phyloP scores from a whole-genome alignment of 2,329 filamentous ascomycete genomes.

The Didymella sp. region DNA sequence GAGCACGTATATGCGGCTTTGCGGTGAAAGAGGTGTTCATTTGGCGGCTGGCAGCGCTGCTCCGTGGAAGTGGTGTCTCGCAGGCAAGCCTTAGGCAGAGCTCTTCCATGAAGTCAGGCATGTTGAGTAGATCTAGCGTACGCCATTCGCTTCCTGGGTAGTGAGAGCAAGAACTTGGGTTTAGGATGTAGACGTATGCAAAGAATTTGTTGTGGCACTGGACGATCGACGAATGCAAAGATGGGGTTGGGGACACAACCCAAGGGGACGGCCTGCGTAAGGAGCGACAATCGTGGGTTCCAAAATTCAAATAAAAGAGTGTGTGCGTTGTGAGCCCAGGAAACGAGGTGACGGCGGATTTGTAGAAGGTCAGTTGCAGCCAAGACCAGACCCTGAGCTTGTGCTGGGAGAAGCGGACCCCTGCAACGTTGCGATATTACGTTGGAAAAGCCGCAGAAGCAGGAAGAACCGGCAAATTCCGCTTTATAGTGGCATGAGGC shows the following conservation, averaged over 20 bases:
- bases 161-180: neutral
- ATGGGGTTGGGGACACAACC: neutral
- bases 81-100: conserved; percentile 16
- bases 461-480: neutral
- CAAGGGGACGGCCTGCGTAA: neutral
- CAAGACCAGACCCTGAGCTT: conserved; percentile 8
- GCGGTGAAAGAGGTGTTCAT: neutral
- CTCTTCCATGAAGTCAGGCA: conserved; percentile 11
- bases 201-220: neutral
- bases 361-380: conserved; percentile 3
- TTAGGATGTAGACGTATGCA: neutral
- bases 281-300: neutral
- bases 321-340: neutral
- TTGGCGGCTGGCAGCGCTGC: neutral
- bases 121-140: neutral
- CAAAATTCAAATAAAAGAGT: neutral
- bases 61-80: conserved; percentile 17
- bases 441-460: neutral
- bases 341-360: conserved; percentile 16
- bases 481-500: neutral
- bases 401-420: neutral
- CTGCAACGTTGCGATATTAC: neutral
- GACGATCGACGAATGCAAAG: conserved; percentile 1
- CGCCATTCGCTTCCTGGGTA: neutral
- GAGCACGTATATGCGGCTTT: conserved; percentile 4